Percentiles rank a stretch among this genome's conserved stretches.
Conservation (phyloP, 805 yeast genomes). For the Cyberlindnera mycetangii region DNA sequence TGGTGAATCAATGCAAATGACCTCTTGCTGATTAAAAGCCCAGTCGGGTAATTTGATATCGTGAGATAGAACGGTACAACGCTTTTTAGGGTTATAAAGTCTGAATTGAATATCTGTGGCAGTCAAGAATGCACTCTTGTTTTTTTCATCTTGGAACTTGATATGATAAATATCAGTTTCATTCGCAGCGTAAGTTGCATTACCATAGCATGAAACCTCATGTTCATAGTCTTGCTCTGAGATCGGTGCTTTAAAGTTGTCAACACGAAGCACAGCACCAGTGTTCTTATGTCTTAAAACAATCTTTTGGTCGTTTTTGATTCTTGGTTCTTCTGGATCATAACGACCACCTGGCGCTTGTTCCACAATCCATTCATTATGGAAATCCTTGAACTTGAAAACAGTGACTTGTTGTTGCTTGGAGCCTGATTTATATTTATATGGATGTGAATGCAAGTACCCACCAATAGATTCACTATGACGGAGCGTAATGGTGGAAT, state of each 20-base stretch:
- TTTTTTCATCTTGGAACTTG: conserved; percentile 36
- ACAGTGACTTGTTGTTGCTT: conserved; percentile 78
- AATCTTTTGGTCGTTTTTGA: conserved; percentile 40
- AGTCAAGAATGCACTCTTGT: conserved; percentile 30
- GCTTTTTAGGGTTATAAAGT: conserved; percentile 60
- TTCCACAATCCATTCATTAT: conserved; percentile 77
- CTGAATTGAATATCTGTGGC: conserved; percentile 64
- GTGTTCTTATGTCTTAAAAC: conserved; percentile 71
- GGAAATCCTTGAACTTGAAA: conserved; percentile 54
- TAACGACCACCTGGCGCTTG: conserved; percentile 22
- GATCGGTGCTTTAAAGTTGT: conserved; percentile 74
- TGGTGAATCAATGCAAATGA: conserved; percentile 78
- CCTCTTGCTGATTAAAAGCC: conserved; percentile 87
- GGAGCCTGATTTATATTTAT: conserved; percentile 61
- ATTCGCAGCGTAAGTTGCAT: conserved; percentile 59
- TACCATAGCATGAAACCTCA: conserved; percentile 76
- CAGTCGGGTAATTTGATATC: conserved; percentile 72
- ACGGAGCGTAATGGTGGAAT: conserved; percentile 68
- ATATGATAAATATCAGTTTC: conserved; percentile 69
- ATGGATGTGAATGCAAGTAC: conserved; percentile 76
- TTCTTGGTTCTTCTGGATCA: conserved; percentile 32
- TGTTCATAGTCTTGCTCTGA: conserved; percentile 87
- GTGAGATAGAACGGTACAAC: conserved; percentile 75
- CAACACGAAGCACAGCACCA: conserved; percentile 66
- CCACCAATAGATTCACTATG: conserved; percentile 69